Evolutionary conservation across 129 eudicot genomes (phyloP).

Genomic region (Artemisia tridentata): DNA sequence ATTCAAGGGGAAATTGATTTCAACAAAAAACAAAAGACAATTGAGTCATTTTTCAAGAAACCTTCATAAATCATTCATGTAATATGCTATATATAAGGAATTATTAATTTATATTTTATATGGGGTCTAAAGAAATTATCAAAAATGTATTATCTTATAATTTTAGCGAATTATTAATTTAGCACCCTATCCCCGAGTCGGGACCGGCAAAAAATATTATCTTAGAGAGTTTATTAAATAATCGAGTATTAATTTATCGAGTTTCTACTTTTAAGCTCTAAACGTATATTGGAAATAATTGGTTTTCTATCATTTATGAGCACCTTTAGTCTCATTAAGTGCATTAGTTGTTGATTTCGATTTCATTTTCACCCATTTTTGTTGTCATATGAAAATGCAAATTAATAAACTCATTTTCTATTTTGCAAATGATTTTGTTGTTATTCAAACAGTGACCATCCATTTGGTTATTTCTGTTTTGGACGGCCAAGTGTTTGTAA

Average conservation of each 20-base stretch:
- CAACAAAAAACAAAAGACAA: conserved; percentile 36
- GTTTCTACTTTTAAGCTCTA: too few relatives aligned
- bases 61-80: conserved; percentile 31
- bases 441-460: too few relatives aligned
- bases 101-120: conserved; percentile 32
- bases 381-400: too few relatives aligned
- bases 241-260: conserved; percentile 39
- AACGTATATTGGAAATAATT: too few relatives aligned
- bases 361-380: too few relatives aligned
- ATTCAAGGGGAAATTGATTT: conserved; percentile 38
- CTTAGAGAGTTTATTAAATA: conserved; percentile 37
- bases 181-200: conserved; percentile 37
- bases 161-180: conserved; percentile 41
- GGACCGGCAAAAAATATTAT: conserved; percentile 37
- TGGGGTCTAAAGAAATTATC: conserved; percentile 22
- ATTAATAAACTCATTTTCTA: too few relatives aligned
- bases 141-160: conserved; percentile 30
- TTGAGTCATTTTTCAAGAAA: conserved; percentile 30
- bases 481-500: too few relatives aligned
- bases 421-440: too few relatives aligned
- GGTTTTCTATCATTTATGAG: too few relatives aligned
- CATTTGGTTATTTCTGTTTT: too few relatives aligned
- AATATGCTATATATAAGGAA: conserved; percentile 29
- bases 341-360: too few relatives aligned
- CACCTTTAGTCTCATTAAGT: too few relatives aligned